Evolutionary conservation across 2,329 filamentous ascomycete genomes (phyloP).

Genomic region (Macroventuria anomochaeta): DNA sequence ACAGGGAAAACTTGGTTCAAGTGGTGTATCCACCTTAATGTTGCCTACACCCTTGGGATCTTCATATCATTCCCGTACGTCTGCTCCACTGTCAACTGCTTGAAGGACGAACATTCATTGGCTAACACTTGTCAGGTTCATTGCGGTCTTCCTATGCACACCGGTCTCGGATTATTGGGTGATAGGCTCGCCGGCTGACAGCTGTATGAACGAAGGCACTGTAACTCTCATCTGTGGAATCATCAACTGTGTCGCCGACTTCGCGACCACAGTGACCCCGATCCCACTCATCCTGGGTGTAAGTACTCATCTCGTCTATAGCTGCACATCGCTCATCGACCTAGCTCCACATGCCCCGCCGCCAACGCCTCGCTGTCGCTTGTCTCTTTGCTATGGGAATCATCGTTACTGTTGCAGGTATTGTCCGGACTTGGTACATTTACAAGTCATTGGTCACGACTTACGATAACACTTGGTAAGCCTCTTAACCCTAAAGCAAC

Average conservation of each 20-base stretch:
- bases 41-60: slow-evolving; percentile 47
- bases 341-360: slow-evolving; percentile 50
- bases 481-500: too few species aligned
- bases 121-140: slow-evolving; percentile 16
- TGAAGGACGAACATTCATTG: neutral
- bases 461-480: slow-evolving; percentile 54
- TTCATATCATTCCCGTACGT: slow-evolving; percentile 45
- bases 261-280: slow-evolving; percentile 52
- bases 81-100: slow-evolving; percentile 18
- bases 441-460: slow-evolving; percentile 50
- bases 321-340: neutral
- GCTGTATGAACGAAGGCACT: slow-evolving; percentile 52
- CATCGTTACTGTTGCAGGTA: slow-evolving; percentile 52
- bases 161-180: slow-evolving; percentile 54
- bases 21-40: slow-evolving; percentile 49
- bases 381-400: slow-evolving; percentile 52
- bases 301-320: slow-evolving; percentile 4
- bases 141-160: slow-evolving; percentile 50
- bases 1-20: slow-evolving; percentile 49
- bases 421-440: slow-evolving; percentile 54
- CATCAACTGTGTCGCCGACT: slow-evolving; percentile 53
- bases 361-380: slow-evolving; percentile 50
- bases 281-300: slow-evolving; percentile 52
- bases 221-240: slow-evolving; percentile 50
- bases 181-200: slow-evolving; percentile 37